phyloP scores from a whole-genome alignment of 1,139 yeast species.

The Geotrichum histeridarum region DNA sequence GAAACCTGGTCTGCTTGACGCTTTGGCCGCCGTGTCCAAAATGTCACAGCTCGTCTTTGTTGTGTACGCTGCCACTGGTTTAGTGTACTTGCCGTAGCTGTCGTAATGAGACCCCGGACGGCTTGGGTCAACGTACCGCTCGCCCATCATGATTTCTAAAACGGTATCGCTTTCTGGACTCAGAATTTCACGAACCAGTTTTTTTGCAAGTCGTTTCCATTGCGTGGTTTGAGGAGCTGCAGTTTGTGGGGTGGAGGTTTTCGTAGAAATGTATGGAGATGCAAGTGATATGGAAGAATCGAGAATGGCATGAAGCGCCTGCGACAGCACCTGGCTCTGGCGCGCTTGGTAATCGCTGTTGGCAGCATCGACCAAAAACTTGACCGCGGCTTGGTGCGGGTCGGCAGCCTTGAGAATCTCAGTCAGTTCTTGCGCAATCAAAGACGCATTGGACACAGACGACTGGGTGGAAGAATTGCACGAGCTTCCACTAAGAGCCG shows the following conservation, averaged over 20 bases:
- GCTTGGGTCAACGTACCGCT: constrained; percentile 24
- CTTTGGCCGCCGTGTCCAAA: no score
- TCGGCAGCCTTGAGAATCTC: neutral
- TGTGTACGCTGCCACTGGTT: no score
- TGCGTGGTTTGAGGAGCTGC: neutral
- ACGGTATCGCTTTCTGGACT: constrained; percentile 35
- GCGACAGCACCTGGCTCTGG: constrained; percentile 11
- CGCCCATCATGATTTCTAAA: constrained; percentile 34
- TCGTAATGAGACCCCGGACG: no score
- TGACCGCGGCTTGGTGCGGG: constrained; percentile 12
- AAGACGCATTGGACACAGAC: neutral
- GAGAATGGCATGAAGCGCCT: constrained; percentile 13
- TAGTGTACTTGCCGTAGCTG: no score
- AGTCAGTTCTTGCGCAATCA: constrained; percentile 5
- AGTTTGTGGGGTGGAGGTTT: constrained; percentile 6
- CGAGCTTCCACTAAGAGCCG: neutral
- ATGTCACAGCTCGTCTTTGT: no score
- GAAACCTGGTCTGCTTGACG: no score
- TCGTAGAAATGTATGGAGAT: neutral
- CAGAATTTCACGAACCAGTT: constrained; percentile 27
- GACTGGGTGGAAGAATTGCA: neutral
- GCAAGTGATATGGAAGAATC: constrained; percentile 4
- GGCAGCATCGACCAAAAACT: constrained; percentile 9
- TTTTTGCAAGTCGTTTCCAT: constrained; percentile 24
- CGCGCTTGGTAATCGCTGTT: constrained; percentile 12